phyloP scores from a whole-genome alignment of 129 eudicot genomes.

The Chrysanthemum makinoi region DNA sequence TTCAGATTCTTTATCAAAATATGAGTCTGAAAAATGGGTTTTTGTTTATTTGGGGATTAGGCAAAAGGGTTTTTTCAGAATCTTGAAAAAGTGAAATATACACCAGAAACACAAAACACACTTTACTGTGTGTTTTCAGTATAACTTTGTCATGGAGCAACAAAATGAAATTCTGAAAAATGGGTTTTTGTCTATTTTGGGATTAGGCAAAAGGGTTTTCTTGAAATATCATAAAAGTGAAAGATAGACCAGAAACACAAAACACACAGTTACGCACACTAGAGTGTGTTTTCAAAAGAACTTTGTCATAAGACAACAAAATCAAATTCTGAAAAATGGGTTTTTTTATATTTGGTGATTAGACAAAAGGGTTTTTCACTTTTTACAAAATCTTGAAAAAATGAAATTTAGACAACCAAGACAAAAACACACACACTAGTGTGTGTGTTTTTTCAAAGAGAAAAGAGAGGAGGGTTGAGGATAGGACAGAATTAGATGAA shows the following conservation, averaged over 20 bases:
- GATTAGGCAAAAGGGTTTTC: no score
- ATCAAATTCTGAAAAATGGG: slow-evolving; percentile 1
- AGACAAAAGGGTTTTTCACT: no score
- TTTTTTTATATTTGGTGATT: not conserved
- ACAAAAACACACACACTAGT: no score
- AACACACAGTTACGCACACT: no score
- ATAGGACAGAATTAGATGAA: slow-evolving; percentile 45
- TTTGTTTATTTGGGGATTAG: slow-evolving; percentile 18
- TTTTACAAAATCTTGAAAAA: not conserved
- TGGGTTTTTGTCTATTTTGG: not conserved
- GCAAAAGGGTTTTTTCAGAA: slow-evolving; percentile 25
- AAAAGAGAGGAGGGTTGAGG: not conserved
- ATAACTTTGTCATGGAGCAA: slow-evolving; percentile 20
- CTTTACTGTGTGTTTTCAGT: slow-evolving; percentile 2
- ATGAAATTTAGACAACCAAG: not conserved
- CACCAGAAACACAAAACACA: not conserved
- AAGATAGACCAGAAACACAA: not conserved
- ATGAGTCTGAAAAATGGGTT: slow-evolving; percentile 9
- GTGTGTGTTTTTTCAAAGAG: not conserved
- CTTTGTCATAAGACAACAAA: slow-evolving; percentile 14
- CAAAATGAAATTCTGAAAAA: not conserved
- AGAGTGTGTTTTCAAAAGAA: slow-evolving; percentile 9
- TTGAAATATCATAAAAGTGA: not conserved
- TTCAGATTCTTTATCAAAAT: slow-evolving; percentile 20
- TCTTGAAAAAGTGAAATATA: slow-evolving; percentile 13